Percentiles rank a stretch among this genome's conserved stretches.
Conservation (phyloP, 768 basidiomycete genomes). For the Amanita inopinata region DNA sequence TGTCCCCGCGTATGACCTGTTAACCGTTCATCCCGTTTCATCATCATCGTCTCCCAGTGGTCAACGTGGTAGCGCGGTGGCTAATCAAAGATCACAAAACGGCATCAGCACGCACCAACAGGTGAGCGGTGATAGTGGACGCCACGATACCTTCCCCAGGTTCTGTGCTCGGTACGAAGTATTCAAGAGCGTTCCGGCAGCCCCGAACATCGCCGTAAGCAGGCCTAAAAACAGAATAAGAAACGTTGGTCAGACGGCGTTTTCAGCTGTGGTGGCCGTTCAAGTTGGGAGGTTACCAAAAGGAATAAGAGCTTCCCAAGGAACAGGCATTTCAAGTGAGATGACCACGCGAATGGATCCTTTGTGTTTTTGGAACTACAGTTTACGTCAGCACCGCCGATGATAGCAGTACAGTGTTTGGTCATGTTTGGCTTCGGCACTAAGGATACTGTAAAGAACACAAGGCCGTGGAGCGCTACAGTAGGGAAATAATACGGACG, state of each 20-base stretch:
- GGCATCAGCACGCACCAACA: too few relatives aligned
- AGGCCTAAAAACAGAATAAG: conserved; percentile 43
- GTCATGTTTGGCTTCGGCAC: too few relatives aligned
- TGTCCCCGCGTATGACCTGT: conserved; percentile 87
- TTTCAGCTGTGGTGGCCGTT: neutral
- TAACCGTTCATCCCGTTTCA: conserved; percentile 79
- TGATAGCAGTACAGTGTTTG: too few relatives aligned
- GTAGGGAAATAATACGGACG: too few relatives aligned
- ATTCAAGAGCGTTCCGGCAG: conserved; percentile 81
- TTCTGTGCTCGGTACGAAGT: conserved; percentile 74
- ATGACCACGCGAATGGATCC: too few relatives aligned
- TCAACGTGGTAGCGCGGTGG: conserved; percentile 80
- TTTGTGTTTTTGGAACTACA: too few relatives aligned
- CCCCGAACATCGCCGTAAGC: conserved; percentile 80
- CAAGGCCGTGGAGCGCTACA: too few relatives aligned
- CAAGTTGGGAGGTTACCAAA: conserved; percentile 48
- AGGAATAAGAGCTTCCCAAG: conserved; percentile 96
- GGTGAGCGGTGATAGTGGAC: too few relatives aligned
- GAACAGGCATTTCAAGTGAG: conserved; percentile 99
- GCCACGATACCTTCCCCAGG: conserved; percentile 70
- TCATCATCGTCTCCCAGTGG: conserved; percentile 93
- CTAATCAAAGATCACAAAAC: conserved; percentile 26
- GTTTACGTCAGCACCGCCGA: too few relatives aligned
- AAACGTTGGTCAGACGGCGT: conserved; percentile 8
- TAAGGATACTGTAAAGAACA: too few relatives aligned